Percentiles rank a stretch among this genome's conserved stretches.
These are phyloP conservation scores for Penicillium sp. DNA, from an alignment of 2,329 filamentous ascomycete species.

Conservation along the genomic window DNA sequence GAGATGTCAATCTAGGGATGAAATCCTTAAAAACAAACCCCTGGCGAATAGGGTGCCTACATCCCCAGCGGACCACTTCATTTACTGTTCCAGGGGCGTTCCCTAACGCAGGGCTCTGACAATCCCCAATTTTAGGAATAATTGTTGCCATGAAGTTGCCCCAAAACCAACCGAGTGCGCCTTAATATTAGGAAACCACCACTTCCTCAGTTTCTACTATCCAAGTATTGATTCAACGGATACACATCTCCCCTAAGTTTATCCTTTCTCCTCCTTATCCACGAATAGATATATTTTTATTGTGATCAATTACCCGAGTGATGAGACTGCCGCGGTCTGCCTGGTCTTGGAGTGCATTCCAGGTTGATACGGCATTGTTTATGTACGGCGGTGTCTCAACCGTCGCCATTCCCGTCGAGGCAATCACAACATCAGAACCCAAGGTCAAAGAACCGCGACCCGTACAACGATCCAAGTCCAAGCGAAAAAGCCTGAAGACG, in stretches of 20 bases:
- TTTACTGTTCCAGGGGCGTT: not conserved
- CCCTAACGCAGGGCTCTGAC: not conserved
- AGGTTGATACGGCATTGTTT: slow-evolving; percentile 27
- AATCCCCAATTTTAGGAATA: not conserved
- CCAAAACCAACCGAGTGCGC: not conserved
- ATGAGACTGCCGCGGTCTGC: slow-evolving; percentile 18
- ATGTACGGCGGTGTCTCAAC: slow-evolving; percentile 23
- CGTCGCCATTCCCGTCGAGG: slow-evolving; percentile 17
- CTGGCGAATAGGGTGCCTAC: slow-evolving; percentile 3
- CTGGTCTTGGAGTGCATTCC: slow-evolving; percentile 26
- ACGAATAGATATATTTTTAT: slow-evolving; percentile 1
- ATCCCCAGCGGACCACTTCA: not conserved
- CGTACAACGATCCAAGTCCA: slow-evolving; percentile 8
- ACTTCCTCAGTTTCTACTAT: not conserved
- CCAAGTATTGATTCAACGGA: not conserved
- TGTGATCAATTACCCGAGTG: slow-evolving; percentile 10
- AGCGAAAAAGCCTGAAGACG: slow-evolving; percentile 12
- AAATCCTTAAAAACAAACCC: slow-evolving; percentile 3
- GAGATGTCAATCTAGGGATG: slow-evolving; percentile 21
- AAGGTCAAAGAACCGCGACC: slow-evolving; percentile 3
- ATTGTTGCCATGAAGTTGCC: not conserved
- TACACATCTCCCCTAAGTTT: not conserved
- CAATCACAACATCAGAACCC: slow-evolving; percentile 11
- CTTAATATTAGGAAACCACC: slow-evolving; percentile 3
- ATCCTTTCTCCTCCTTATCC: too few species aligned